Evolutionary conservation across 164 flowering plant genomes (phyloP).

Genomic region (Kalanchoe fedtschenkoi): DNA sequence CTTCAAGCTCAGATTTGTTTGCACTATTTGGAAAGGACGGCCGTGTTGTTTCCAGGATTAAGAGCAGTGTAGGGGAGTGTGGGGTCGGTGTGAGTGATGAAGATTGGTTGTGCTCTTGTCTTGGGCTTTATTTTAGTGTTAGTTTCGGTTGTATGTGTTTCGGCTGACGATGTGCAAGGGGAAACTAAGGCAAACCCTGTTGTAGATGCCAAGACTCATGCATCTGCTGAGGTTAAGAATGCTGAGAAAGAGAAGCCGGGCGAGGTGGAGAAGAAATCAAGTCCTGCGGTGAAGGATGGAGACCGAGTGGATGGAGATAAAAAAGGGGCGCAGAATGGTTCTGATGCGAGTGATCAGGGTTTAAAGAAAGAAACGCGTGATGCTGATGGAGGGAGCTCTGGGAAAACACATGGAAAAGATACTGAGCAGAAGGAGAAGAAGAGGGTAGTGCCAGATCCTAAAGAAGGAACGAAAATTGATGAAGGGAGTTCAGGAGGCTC

Average conservation of each 20-base stretch:
- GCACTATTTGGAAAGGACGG: neutral
- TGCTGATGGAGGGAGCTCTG: conserved; percentile 8
- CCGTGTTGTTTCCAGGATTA: neutral
- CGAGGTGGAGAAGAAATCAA: conserved; percentile 5
- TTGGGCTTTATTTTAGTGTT: conserved; percentile 11
- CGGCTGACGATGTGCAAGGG: conserved; percentile 22
- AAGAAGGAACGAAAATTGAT: too few species aligned
- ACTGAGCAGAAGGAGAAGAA: conserved; percentile 6
- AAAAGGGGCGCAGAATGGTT: conserved; percentile 5
- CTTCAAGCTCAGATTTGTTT: too few species aligned
- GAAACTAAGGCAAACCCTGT: neutral
- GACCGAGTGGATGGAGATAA: conserved; percentile 8
- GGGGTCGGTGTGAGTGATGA: conserved; percentile 18
- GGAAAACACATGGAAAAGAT: conserved; percentile 11
- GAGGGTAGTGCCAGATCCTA: conserved; percentile 15
- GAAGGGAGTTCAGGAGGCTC: conserved; percentile 8
- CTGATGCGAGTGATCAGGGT: conserved; percentile 1
- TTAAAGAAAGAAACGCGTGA: conserved; percentile 10
- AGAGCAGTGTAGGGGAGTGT: neutral
- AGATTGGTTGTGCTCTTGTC: conserved; percentile 9
- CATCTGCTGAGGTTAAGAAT: conserved; percentile 7
- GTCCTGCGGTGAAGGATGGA: conserved; percentile 8
- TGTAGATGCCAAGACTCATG: conserved; percentile 10
- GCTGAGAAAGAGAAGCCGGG: conserved; percentile 6
- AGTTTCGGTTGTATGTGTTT: conserved; percentile 10